Base-by-base conservation (phyloP, 805 yeast genomes). In the Candida takata region DNA sequence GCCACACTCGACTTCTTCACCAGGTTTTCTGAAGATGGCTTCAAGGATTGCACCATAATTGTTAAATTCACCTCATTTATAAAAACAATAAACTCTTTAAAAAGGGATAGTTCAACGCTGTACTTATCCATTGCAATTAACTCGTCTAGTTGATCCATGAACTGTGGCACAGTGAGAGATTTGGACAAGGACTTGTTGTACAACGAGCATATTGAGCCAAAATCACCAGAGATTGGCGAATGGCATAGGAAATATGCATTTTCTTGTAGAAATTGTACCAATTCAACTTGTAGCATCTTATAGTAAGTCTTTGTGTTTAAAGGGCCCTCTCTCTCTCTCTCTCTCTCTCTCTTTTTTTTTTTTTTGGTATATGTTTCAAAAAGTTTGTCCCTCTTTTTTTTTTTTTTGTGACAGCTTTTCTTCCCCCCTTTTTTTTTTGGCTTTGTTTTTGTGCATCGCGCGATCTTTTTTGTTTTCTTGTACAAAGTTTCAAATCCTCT, bases 21-120 rank as follows among this genome's bases (percentile, higher is more conserved):
- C 18, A 13, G 8, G 8, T 24, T n/a, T 7, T 10, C 10, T 16
- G 29, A 6, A 8, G 19, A 8, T 7, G n/a, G 20, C 10, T n/a
- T 13, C 18, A 31, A 6, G 23, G 23, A 20, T 10, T 20, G 34
- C n/a, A 35, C 10, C 25, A 47, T 20, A 9, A 40, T 18, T 2
- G 28, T 18, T 15, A 48, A 11, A 24, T 49, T 50, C 20, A 29
- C 5, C 21, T 34, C 37, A 29, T 46, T 52, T 19, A 52, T 44
- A 36, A 50, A 52, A 6, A 36, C 37, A 5, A 50, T 34, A 1
- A 21, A 29, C 12, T 38, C 34, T 4, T 26, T 28, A 17, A 19
- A 36, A 3, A 25, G 24, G n/a, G 35, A 34, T 18, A 30, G 33
- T 19, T 36, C 39, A 2, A 52, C 6, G 7, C 37, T 15, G 18